A percentile compares a stretch with the other conserved stretches of the same genome.
These are phyloP conservation scores for Backusella morwellensis DNA, from an alignment of 192 early-diverging fungal genomes.

Conservation along the genomic window DNA sequence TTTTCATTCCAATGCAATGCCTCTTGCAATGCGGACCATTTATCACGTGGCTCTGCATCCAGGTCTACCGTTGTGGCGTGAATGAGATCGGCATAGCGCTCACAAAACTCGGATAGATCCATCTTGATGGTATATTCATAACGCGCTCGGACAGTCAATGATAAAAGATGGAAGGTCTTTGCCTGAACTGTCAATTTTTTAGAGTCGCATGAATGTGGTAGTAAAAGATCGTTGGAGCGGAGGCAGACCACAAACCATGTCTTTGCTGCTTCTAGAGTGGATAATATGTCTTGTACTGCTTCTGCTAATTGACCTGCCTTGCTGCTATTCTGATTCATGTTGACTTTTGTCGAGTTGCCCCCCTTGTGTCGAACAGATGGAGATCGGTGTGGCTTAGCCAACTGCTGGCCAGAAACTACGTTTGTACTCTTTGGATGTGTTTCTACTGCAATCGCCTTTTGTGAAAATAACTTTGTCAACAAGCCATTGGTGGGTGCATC, in stretches of 20 bases:
- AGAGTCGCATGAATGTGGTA: constrained; percentile 62
- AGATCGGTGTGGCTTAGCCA: constrained; percentile 62
- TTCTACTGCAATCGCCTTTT: constrained; percentile 69
- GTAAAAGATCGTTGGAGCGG: constrained; percentile 61
- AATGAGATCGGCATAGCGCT: constrained; percentile 65
- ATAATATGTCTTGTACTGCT: constrained; percentile 46
- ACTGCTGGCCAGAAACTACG: constrained; percentile 76
- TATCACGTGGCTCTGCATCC: constrained; percentile 30
- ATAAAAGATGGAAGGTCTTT: constrained; percentile 55
- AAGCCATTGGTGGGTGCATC: constrained; percentile 53
- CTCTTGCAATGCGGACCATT: constrained; percentile 31
- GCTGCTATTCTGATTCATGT: constrained; percentile 30
- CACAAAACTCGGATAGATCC: constrained; percentile 69
- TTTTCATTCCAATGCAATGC: constrained; percentile 18
- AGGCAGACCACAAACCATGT: constrained; percentile 78
- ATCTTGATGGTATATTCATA: constrained; percentile 74
- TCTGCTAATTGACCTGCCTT: constrained; percentile 36
- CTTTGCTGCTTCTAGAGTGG: constrained; percentile 63
- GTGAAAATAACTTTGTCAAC: constrained; percentile 70
- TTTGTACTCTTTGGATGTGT: constrained; percentile 56
- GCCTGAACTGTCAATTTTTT: constrained; percentile 70
- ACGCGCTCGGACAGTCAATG: constrained; percentile 60
- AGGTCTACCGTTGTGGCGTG: constrained; percentile 35
- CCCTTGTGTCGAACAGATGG: constrained; percentile 51
- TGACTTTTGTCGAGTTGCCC: constrained; percentile 46